These are phyloP conservation scores for Phytophthora meadii DNA, from an alignment of 352 stramenopile genomes.

Conservation along the genomic window DNA sequence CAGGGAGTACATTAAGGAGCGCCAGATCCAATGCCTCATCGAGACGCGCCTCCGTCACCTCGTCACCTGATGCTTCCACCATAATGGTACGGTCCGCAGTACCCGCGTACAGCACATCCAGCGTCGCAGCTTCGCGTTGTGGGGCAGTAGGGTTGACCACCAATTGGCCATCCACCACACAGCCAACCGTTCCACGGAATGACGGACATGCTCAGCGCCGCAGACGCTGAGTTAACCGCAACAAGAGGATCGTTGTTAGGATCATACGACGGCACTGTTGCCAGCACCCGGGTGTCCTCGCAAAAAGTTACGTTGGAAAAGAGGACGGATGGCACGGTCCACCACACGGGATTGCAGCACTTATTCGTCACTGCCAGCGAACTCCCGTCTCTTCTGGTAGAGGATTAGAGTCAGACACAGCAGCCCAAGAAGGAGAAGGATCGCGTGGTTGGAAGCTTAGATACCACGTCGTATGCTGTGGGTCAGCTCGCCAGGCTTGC, in stretches of 20 bases:
- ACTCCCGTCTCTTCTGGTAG: conserved; percentile 88
- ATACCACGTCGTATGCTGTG: too few relatives aligned
- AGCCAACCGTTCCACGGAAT: conserved; percentile 92
- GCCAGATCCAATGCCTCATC: conserved; percentile 81
- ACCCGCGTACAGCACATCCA: conserved; percentile 88
- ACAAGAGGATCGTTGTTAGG: conserved; percentile 87
- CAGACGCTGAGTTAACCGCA: conserved; percentile 90
- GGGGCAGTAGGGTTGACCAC: too few relatives aligned
- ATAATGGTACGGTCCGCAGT: conserved; percentile 83
- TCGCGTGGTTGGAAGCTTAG: too few relatives aligned
- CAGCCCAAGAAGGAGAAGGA: too few relatives aligned
- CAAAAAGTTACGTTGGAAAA: conserved; percentile 94
- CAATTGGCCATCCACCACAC: too few relatives aligned
- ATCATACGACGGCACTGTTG: conserved; percentile 90
- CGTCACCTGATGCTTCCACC: conserved; percentile 88
- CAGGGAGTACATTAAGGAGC: conserved; percentile 55
- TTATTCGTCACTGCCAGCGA: conserved; percentile 93
- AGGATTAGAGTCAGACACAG: too few relatives aligned
- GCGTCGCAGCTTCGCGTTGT: too few relatives aligned
- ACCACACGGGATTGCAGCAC: conserved; percentile 97
- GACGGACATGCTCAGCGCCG: conserved; percentile 84
- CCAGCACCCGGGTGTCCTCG: conserved; percentile 96
- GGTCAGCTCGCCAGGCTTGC: too few relatives aligned
- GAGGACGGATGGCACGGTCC: conserved; percentile 94
- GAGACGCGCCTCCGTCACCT: conserved; percentile 79